Base-by-base conservation (phyloP, 371 early-diverging fungal species). In the Capillidium heterosporum region DNA sequence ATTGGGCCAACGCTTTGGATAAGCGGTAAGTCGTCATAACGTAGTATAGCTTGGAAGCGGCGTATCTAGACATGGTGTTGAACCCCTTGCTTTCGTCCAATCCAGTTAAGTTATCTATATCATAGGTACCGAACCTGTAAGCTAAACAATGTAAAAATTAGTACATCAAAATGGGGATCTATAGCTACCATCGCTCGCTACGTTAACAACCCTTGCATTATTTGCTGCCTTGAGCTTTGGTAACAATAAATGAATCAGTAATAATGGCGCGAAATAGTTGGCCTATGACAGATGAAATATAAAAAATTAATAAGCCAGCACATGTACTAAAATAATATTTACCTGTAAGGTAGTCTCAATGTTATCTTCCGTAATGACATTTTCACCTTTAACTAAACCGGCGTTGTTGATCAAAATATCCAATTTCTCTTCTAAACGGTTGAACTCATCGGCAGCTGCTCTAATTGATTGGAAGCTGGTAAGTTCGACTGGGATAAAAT, bases 21-120 rank as follows among this genome's bases (percentile, higher is more conserved):
- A 86, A 63, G 5, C 68, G 70, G 2, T 62, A 67, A 10, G 76
- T 63, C 60, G 80, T 82, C 21, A 80, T 61, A 27, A 82, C 55
- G 64, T 83, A 83, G 52, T 77, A 75, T 21, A 83, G 68, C 62
- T 85, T 85, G 24, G 47, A 47, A 7, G 47, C 26, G n/a, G 19
- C 47, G 24, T 47, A 47, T 10, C n/a, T 23, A 17, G 67, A 51
- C 42, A 66, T 54, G 17, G 68, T 62, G 27, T 67, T 67, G 32
- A 71, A 65, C 1, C 59, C 57, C 23, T 73, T 59, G 21, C 63
- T 62, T n/a, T 60, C 65, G 23, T 54, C 57, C 10, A 29, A 52
- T 11, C 64, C 60, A 43, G 56, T 23, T 21, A 61, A 58, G 27
- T 72, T 24, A 42, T 43, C 57, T 24, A 47, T 23, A 47, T 47